A percentile compares a stretch with the other conserved stretches of the same genome.
Conservation (phyloP, 1,284 basidiomycete species). For the Naganishia albida region DNA sequence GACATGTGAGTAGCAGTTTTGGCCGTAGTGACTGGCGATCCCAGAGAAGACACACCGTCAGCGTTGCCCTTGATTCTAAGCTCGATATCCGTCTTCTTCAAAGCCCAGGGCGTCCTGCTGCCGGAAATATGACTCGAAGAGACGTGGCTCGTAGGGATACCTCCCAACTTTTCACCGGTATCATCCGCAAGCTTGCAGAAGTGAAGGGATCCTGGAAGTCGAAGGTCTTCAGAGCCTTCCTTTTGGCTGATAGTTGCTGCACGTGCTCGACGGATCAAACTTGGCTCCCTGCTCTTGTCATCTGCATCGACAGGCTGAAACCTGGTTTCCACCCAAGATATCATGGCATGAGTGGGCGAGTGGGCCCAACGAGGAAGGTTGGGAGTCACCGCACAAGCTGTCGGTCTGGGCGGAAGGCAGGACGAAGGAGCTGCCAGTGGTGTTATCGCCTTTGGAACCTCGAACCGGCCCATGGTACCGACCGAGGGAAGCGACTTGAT, state of each 20-base stretch:
- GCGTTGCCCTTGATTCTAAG: background rate
- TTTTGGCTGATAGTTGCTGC: no score
- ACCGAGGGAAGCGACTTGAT: background rate
- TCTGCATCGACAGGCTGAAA: background rate
- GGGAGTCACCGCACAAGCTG: conserved; percentile 1
- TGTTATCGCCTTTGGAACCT: conserved; percentile 10
- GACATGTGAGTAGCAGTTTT: no score
- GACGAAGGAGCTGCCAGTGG: conserved; percentile 7
- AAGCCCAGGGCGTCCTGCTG: conserved; percentile 16
- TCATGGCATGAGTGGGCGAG: background rate
- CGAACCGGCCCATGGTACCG: background rate
- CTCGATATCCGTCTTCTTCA: background rate
- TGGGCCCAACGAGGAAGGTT: conserved; percentile 21
- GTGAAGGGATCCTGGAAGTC: no score
- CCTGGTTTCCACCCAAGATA: background rate
- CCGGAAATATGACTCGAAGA: background rate
- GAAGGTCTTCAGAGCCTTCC: no score
- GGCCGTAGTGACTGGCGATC: background rate
- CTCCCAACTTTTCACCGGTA: no score
- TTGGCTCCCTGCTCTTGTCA: background rate
- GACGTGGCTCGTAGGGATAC: no score
- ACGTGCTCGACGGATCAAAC: conserved; percentile 3
- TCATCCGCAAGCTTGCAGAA: no score
- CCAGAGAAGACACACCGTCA: background rate
- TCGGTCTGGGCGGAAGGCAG: background rate